Conservation (phyloP, 306 rosid genomes). For the Canavalia gladiata region DNA sequence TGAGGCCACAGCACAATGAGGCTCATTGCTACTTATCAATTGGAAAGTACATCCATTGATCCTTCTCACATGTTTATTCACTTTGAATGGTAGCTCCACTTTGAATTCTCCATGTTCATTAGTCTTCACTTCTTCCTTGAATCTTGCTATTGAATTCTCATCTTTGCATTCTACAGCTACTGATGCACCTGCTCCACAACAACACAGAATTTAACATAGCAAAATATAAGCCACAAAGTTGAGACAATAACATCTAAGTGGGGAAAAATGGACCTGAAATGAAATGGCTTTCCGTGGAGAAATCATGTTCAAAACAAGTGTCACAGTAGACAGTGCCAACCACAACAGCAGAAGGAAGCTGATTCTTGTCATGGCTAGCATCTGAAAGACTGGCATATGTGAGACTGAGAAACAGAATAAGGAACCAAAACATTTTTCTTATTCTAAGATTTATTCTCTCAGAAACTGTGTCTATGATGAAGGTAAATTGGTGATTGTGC, state of each 20-base stretch:
- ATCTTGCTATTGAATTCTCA: conserved; percentile 51
- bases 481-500: conserved; percentile 31
- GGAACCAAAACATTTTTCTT: conserved; percentile 58
- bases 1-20: conserved; percentile 75
- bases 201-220: not conserved
- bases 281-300: conserved; percentile 65
- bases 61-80: conserved; percentile 64
- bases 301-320: conserved; percentile 68
- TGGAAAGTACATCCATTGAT: conserved; percentile 72
- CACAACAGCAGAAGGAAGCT: conserved; percentile 61
- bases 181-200: conserved; percentile 67
- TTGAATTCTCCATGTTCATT: conserved; percentile 70
- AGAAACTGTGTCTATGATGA: conserved; percentile 18
- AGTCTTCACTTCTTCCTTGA: conserved; percentile 70
- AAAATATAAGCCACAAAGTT: conserved; percentile 25
- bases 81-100: conserved; percentile 71
- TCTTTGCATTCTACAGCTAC: conserved; percentile 82
- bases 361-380: conserved; percentile 48
- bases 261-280: conserved; percentile 64
- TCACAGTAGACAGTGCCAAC: conserved; percentile 89
- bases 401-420: conserved; percentile 58
- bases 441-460: conserved; percentile 15
- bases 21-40: conserved; percentile 69
- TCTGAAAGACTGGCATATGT: conserved; percentile 51
- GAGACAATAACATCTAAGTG: not conserved